Evolutionary conservation across 139 green algal genomes (phyloP), one percentile per base, ranked within the genome.

Genomic region (Chlamydomonas schloesseri): DNA sequence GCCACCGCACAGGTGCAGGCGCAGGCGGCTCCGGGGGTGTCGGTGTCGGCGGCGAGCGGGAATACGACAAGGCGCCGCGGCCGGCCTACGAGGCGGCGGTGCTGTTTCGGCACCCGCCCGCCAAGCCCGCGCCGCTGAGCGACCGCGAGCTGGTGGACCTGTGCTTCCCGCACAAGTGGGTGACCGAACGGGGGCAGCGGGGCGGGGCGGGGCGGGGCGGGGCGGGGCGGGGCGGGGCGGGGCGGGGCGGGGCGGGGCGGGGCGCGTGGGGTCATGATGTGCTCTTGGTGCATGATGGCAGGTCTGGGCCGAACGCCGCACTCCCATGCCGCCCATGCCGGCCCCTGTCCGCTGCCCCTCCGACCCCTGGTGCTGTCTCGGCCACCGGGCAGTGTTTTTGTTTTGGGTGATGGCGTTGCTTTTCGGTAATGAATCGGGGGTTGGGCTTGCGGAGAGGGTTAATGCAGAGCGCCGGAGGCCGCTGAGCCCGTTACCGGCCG

Each of bases 161-260:
- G 83, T 98, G 95, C 88, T 98, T 98, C 42, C 86, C 88, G 17
- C 62, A 96, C 89, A 90, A 93, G 78, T 79, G 74, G 21, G 71
- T 80, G n/a, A 37, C n/a, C n/a, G 42, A 50, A 8, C 8, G 42
- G 42, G 42, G 42, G 42, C 6, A 8, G 42, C 8, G 42, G 42
- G 42, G 42, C 8, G 55, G 55, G 55, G 55, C 4, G 55, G 55
- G 55, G 55, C 2, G 21, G 55, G 55, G 55, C 2, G 55, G 21
- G 55, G 55, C 2, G 55, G 55, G 21, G 55, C 2, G 55, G 55
- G 55, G 21, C 2, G 55, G 55, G 55, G 55, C 4, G 55, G 55
- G 55, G 55, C 2, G 21, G 55, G 55, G 55, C 2, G 55, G 21
- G 55, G 55, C 2, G 55, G 55, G 55, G 55, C 10, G 55, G 21